A percentile compares a stretch with the other conserved stretches of the same genome.
These are phyloP conservation scores for Solanum sejunctum DNA, from an alignment of 257 asterid genomes.

Conservation along the genomic window DNA sequence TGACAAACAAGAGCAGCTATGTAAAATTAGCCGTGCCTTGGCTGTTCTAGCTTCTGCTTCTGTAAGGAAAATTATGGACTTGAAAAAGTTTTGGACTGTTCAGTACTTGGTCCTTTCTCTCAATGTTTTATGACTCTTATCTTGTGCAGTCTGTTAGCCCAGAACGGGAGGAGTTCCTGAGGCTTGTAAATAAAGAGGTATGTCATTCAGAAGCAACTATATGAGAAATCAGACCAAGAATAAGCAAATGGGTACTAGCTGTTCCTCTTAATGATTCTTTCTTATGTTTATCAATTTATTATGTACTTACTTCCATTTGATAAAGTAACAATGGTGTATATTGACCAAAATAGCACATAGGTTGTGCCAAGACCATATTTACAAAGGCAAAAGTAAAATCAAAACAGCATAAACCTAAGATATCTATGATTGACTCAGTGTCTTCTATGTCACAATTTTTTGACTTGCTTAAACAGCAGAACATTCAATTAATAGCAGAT, in stretches of 20 bases:
- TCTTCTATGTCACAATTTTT: neutral
- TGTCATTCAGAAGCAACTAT: neutral
- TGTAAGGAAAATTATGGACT: constrained; percentile 20
- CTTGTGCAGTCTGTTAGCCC: constrained; percentile 72
- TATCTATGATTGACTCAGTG: neutral
- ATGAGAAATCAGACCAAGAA: neutral
- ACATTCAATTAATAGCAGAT: neutral
- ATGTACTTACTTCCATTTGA: neutral
- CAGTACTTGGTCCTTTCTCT: neutral
- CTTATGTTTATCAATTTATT: neutral
- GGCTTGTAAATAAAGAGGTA: constrained; percentile 92
- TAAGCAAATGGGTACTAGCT: neutral
- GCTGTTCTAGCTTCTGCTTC: constrained; percentile 93
- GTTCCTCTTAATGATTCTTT: neutral
- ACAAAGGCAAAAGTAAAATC: neutral
- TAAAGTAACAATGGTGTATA: neutral
- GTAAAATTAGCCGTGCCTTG: constrained; percentile 78
- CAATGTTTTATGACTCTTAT: neutral
- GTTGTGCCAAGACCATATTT: neutral
- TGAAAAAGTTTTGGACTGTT: neutral
- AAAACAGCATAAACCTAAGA: neutral
- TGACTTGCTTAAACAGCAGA: neutral
- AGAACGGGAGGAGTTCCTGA: constrained; percentile 78
- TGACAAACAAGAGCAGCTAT: constrained; percentile 73
- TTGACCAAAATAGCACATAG: neutral